phyloP scores from a whole-genome alignment of 129 eudicot genomes.

The Oenanthe sinensis region DNA sequence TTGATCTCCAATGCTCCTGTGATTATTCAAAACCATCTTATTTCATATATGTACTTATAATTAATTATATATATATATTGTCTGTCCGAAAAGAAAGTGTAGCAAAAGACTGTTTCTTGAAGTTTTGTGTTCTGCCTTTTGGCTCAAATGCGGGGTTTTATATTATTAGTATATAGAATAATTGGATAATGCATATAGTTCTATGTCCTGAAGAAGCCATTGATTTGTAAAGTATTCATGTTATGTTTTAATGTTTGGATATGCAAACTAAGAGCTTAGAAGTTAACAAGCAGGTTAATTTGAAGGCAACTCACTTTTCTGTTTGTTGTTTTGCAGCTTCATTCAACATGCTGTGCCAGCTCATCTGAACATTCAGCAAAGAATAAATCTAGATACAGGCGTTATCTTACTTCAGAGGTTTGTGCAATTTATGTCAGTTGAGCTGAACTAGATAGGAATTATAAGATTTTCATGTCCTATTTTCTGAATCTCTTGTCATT shows the following conservation, averaged over 20 bases:
- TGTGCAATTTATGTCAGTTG: constrained; percentile 2
- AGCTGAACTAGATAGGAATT: neutral
- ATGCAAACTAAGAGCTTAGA: neutral
- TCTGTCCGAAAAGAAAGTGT: neutral
- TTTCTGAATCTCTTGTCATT: neutral
- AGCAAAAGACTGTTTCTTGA: neutral
- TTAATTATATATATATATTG: neutral
- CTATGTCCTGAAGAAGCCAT: neutral
- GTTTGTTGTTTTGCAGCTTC: constrained; percentile 35
- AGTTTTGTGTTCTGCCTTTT: neutral
- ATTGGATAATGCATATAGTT: neutral
- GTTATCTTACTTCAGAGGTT: constrained; percentile 45
- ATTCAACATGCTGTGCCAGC: constrained; percentile 24
- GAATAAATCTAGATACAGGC: constrained; percentile 25
- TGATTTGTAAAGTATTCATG: neutral
- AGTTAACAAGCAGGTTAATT: neutral
- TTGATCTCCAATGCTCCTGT: constrained; percentile 78
- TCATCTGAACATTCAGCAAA: constrained; percentile 30
- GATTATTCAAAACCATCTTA: constrained; percentile 40
- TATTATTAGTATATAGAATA: neutral
- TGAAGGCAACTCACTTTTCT: neutral
- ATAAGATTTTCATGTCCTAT: neutral
- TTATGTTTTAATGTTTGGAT: neutral
- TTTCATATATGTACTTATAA: neutral
- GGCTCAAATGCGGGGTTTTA: neutral